A percentile compares a stretch with the other conserved stretches of the same genome.
Conservation (phyloP, 2,329 filamentous ascomycete genomes). For the Fusarium algeriense region DNA sequence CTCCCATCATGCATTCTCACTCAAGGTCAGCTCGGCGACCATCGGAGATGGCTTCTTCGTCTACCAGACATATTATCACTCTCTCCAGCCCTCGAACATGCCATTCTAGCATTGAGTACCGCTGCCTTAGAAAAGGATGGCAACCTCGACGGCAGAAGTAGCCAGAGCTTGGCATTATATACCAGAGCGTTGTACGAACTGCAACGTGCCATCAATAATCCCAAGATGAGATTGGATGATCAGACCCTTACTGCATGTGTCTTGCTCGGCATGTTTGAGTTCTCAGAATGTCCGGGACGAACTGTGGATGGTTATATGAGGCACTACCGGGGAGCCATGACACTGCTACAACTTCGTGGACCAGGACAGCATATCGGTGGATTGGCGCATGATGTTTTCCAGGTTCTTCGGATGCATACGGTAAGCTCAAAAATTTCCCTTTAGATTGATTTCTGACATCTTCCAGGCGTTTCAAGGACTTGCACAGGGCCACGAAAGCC, state of each 20-base stretch:
- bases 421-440: fast-evolving
- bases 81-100: fast-evolving
- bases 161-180: background rate
- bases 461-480: background rate
- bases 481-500: fast-evolving
- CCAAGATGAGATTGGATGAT: fast-evolving
- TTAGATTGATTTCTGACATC: fast-evolving
- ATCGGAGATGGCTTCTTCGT: background rate
- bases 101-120: background rate
- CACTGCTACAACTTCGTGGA: background rate
- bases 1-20: background rate
- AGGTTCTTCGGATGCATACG: background rate
- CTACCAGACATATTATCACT: fast-evolving
- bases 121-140: background rate
- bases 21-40: background rate
- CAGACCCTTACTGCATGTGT: background rate
- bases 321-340: background rate
- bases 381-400: background rate
- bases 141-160: fast-evolving
- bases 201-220: background rate
- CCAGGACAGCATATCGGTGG: background rate
- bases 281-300: background rate
- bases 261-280: background rate
- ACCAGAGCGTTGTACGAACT: background rate
- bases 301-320: background rate